Evolutionary conservation across 306 rosid species (phyloP).

Genomic region (Rosa persica): DNA sequence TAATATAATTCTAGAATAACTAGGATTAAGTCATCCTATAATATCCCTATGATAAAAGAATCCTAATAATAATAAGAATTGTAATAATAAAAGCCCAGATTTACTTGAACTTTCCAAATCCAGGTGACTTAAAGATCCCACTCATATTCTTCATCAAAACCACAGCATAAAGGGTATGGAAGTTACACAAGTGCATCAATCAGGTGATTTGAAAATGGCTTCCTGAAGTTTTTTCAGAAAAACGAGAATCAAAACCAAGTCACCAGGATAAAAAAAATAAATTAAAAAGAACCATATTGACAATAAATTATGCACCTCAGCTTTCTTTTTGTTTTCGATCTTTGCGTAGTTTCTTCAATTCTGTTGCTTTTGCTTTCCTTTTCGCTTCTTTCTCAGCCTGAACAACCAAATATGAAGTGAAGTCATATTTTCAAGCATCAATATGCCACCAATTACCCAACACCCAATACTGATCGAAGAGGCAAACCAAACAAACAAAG

Average conservation of each 20-base stretch:
- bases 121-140: too few relatives aligned
- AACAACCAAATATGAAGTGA: conserved; percentile 29
- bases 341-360: conserved; percentile 79
- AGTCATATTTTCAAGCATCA: background rate
- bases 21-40: too few relatives aligned
- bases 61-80: too few relatives aligned
- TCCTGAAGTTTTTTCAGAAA: background rate
- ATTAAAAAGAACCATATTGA: background rate
- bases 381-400: conserved; percentile 95
- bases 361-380: conserved; percentile 89
- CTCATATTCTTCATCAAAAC: too few relatives aligned
- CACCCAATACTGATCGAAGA: background rate
- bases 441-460: conserved; percentile 3
- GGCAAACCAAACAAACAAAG: background rate
- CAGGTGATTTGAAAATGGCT: background rate
- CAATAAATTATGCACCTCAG: conserved; percentile 57
- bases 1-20: too few relatives aligned
- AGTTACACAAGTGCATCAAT: background rate
- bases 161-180: background rate
- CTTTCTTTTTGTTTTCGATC: conserved; percentile 87
- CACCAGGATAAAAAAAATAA: too few relatives aligned
- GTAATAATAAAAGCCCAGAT: too few relatives aligned
- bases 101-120: too few relatives aligned
- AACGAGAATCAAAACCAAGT: conserved; percentile 20
- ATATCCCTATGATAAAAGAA: too few relatives aligned